Evolutionary conservation across 2,329 filamentous ascomycete genomes (phyloP), one percentile per base, ranked within the genome.

Genomic region (Pyrenophora graminea): DNA sequence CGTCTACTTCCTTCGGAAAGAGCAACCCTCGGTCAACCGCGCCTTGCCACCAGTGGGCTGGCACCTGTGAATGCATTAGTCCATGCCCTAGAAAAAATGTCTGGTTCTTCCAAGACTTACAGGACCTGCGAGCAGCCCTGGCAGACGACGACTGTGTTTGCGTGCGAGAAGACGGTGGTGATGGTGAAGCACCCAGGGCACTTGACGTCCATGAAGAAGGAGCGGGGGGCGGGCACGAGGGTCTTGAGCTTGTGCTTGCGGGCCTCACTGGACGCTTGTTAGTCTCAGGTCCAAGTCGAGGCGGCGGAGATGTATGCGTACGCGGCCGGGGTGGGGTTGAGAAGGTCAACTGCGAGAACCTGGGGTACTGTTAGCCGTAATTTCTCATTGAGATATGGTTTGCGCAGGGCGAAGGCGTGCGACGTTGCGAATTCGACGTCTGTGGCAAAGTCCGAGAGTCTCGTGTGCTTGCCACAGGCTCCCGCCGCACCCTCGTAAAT

Each of bases 141-240:
- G 89, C 94, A 99, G 86, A 97, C 95, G 80, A 99, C 94, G 79
- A 99, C 94, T 78, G 94, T 99, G 86, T 99, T 94, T 80, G 94
- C 94, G 86, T 99, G 94, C 64, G 93, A 97, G 90, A 97, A 99
- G 82, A 99, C 94, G 80, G 94, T 99, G 80, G 94, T 99, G 87
- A 99, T 99, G 80, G 92, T 97, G 89, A 97, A 99, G 90, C 94
- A 99, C 76, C 94, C 94, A 79, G 94, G 94, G 90, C 94, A 99
- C 89, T 99, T 99, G 85, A 99, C 94, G 79, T 99, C 94, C 94
- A 99, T 99, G 90, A 99, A 99, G 90, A 97, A 99, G 69, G 93
- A 97, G 79, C 94, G 91, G 74, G 94, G 94, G 67, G 86, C 88
- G 74, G 94, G 94, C 77, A 99, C 94, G 74, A 99, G 90, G 69